Evolutionary conservation across 2,329 filamentous ascomycete genomes (phyloP).

Genomic region (Drechslerella coelobrocha): DNA sequence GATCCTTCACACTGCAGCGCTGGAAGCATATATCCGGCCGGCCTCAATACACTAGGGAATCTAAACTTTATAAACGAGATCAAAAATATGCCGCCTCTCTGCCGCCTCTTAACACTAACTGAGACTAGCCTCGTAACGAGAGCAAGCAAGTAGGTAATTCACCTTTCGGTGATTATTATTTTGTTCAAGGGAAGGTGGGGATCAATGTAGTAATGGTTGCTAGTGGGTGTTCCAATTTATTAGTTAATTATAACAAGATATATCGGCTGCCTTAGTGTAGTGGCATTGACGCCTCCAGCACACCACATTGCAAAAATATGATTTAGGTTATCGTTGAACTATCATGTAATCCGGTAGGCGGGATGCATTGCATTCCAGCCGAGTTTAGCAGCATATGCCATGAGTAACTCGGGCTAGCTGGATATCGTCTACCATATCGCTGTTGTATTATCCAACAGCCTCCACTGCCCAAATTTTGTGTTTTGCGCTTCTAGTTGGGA

Average conservation of each 20-base stretch:
- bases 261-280: too few relatives aligned
- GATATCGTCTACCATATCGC: conserved; percentile 38
- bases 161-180: neutral
- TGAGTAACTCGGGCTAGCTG: conserved; percentile 16
- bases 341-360: too few relatives aligned
- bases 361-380: too few relatives aligned
- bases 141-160: neutral
- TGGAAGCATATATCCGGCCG: too few relatives aligned
- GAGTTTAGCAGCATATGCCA: neutral
- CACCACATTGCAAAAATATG: too few relatives aligned
- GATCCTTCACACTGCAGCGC: too few relatives aligned
- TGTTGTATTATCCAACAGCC: conserved; percentile 27
- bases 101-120: conserved; percentile 27
- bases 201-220: neutral
- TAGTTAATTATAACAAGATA: too few relatives aligned
- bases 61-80: conserved; percentile 32
- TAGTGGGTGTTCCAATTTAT: too few relatives aligned
- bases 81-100: conserved; percentile 35
- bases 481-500: conserved; percentile 14
- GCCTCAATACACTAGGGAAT: conserved; percentile 39
- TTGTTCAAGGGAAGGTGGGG: neutral
- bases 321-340: too few relatives aligned
- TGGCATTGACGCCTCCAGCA: too few relatives aligned
- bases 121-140: conserved; percentile 25
- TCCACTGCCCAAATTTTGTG: conserved; percentile 9